A percentile compares a stretch with the other conserved stretches of the same genome.
Evolutionary conservation across 441 rosid genomes (phyloP).

Genomic region (Raphanus hybrid): DNA sequence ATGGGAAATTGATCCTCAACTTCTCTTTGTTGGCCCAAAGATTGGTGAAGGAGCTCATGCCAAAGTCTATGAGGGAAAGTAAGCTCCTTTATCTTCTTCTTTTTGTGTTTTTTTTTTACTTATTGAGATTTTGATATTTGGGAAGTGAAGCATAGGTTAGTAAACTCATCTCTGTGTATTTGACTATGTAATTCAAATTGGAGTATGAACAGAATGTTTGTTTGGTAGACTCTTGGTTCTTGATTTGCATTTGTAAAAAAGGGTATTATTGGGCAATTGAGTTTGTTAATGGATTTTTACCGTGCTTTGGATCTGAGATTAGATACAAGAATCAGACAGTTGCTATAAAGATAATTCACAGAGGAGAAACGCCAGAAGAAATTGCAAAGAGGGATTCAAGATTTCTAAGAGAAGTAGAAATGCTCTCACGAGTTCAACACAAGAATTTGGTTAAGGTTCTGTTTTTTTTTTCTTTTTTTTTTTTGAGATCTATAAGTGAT

Average conservation of each 20-base stretch:
- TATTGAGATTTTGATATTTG: constrained; percentile 21
- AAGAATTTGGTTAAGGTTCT: constrained; percentile 68
- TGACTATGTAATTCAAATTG: constrained; percentile 2
- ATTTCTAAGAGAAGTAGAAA: constrained; percentile 64
- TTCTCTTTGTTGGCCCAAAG: constrained; percentile 69
- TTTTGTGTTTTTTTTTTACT: neutral
- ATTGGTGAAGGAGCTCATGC: constrained; percentile 83
- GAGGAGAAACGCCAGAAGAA: constrained; percentile 62
- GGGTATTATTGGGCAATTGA: neutral
- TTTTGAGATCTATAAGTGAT: neutral
- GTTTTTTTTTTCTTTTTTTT: neutral
- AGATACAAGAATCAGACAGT: constrained; percentile 69
- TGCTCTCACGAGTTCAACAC: constrained; percentile 67
- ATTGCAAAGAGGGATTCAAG: constrained; percentile 59
- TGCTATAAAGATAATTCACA: constrained; percentile 63
- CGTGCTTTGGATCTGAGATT: constrained; percentile 9
- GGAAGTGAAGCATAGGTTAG: constrained; percentile 13
- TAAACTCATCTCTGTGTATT: constrained; percentile 14
- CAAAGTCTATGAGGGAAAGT: constrained; percentile 78
- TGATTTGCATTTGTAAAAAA: constrained; percentile 7
- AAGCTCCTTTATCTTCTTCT: constrained; percentile 39
- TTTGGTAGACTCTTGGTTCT: neutral
- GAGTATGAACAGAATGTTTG: neutral
- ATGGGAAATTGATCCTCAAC: constrained; percentile 70
- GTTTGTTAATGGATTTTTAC: constrained; percentile 24